Percentiles rank a stretch among this genome's conserved stretches.
phyloP scores from a whole-genome alignment of 2,329 filamentous ascomycete genomes.

The Aspergillus piperis region DNA sequence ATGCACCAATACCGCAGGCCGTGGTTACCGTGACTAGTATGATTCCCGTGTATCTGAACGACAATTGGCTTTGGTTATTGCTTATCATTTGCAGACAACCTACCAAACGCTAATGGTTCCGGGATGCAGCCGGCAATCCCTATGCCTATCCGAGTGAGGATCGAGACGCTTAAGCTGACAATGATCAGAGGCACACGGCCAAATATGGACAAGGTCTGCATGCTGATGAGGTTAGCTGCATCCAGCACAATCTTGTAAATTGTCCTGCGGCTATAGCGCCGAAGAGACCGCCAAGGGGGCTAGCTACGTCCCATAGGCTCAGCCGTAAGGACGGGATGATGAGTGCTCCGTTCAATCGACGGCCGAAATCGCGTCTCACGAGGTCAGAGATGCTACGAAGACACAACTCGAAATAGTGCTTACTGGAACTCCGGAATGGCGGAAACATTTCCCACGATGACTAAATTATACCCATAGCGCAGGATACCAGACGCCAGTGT shows the following conservation, averaged over 20 bases:
- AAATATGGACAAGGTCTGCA: constrained; percentile 48
- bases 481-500: constrained; percentile 29
- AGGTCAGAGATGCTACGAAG: not conserved
- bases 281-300: constrained; percentile 42
- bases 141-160: constrained; percentile 48
- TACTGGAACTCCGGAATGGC: constrained; percentile 26
- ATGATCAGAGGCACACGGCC: constrained; percentile 42
- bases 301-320: constrained; percentile 47
- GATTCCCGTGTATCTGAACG: constrained; percentile 43
- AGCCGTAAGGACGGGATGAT: constrained; percentile 50
- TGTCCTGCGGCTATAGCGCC: constrained; percentile 43
- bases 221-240: constrained; percentile 47
- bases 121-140: constrained; percentile 52
- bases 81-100: constrained; percentile 12
- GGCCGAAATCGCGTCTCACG: constrained; percentile 33
- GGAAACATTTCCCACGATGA: constrained; percentile 32
- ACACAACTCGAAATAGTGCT: not conserved
- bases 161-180: constrained; percentile 27
- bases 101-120: constrained; percentile 44
- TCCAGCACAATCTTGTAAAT: constrained; percentile 46
- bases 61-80: not conserved
- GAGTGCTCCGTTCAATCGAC: constrained; percentile 30
- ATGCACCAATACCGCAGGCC: constrained; percentile 36
- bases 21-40: constrained; percentile 50
- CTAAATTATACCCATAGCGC: constrained; percentile 36